Base-by-base conservation (phyloP, 2,329 filamentous ascomycete species). In the Exophiala lecanii-corni region DNA sequence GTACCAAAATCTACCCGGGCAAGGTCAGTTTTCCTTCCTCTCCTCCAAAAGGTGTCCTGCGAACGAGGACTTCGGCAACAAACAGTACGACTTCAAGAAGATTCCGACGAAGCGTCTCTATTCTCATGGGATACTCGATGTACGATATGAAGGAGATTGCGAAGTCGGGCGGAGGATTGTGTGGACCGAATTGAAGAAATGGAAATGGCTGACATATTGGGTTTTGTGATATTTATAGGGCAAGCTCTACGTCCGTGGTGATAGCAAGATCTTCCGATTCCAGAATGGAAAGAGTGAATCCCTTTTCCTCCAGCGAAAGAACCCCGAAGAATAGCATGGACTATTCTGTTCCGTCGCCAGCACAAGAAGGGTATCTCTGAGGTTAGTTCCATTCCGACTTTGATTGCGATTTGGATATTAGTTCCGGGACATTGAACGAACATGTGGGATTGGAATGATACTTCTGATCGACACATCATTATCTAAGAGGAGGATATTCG, bases 361-460 rank as follows among this genome's bases (percentile, higher is more conserved):
- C 91, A 96, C 85, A 92, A 89, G 81, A 98, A 98, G 89, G 92
- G 92, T 84, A 94, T 97, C 77, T 94, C 91, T 81, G 92, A 98
- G 89, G 92, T 97, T 84, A 77, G 85, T 71, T 34, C 30, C n/a
- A n/a, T n/a, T n/a, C n/a, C n/a, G n/a, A n/a, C n/a, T n/a, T n/a
- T n/a, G n/a, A n/a, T n/a, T n/a, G 9, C 25, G 25, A 28, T 28
- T n/a, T 28, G n/a, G 25, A 9, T 28, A 28, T 28, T 28, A 9
- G n/a, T 28, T 28, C 25, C n/a, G 30, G n/a, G 7, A 35, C 33
- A 20, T 17, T 17, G 7, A 19, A 33, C n/a, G 32, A 17, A 32
- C 17, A 9, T 40, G 4, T 19, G n/a, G n/a, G n/a, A n/a, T n/a
- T n/a, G n/a, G n/a, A n/a, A n/a, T n/a, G n/a, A n/a, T 15, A 34